Evolutionary conservation across 441 rosid species (phyloP).

Genomic region (Gossypium aridum): DNA sequence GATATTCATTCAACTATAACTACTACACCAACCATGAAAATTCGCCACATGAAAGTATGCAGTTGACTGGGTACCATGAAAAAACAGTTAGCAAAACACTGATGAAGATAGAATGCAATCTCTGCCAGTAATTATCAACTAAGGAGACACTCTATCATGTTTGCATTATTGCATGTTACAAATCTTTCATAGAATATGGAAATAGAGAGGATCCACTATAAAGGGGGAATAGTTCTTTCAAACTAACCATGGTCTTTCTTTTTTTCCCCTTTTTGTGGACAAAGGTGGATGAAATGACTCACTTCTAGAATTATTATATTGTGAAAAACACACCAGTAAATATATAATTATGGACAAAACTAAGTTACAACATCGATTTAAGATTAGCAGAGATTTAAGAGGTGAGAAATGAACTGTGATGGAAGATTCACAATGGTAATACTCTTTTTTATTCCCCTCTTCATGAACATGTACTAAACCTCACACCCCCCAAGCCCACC

Average conservation of each 20-base stretch:
- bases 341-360: background rate
- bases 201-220: background rate
- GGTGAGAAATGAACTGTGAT: background rate
- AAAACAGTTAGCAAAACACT: background rate
- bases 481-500: background rate
- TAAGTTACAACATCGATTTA: background rate
- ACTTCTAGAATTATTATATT: background rate
- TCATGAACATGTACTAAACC: background rate
- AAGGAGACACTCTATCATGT: background rate
- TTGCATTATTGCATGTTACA: background rate
- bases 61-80: background rate
- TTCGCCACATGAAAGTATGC: background rate
- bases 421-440: background rate
- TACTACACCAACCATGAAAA: background rate
- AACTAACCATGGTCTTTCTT: background rate
- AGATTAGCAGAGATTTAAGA: background rate
- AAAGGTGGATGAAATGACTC: background rate
- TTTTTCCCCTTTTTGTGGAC: background rate
- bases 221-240: background rate
- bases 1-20: background rate
- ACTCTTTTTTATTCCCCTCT: background rate
- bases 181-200: slow-evolving; percentile 3
- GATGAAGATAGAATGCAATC: background rate
- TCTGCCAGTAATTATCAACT: background rate
- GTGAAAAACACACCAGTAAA: background rate